Conservation (phyloP, 2,329 filamentous ascomycete genomes). For the Penicillium sp. region DNA sequence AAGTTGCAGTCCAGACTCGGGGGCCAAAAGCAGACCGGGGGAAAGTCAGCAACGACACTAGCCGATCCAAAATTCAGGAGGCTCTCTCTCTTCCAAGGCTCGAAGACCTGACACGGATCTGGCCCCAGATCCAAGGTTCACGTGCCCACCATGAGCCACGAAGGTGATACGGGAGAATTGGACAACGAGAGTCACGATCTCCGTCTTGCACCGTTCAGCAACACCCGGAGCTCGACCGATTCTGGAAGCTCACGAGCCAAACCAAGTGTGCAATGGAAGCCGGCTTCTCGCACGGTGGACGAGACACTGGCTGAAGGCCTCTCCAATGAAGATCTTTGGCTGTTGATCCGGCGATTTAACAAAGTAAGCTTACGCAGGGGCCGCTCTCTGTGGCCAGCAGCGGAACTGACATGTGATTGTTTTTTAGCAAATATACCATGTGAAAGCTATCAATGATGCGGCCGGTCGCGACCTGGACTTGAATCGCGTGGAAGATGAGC, state of each 20-base stretch:
- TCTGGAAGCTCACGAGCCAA: slow-evolving; percentile 4
- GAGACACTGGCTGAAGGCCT: slow-evolving; percentile 59
- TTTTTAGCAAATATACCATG: slow-evolving; percentile 57
- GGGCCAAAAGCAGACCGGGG: too few relatives aligned
- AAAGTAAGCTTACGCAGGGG: slow-evolving; percentile 46
- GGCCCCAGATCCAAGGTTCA: not conserved
- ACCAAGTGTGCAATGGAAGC: slow-evolving; percentile 16
- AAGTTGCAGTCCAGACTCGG: too few relatives aligned
- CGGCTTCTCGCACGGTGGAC: slow-evolving; percentile 14
- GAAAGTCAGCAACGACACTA: too few relatives aligned
- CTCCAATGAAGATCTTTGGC: slow-evolving; percentile 67
- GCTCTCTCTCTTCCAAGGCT: not conserved
- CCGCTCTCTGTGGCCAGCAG: not conserved
- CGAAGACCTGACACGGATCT: not conserved
- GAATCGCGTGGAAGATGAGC: slow-evolving; percentile 73
- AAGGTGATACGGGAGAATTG: not conserved
- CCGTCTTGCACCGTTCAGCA: not conserved
- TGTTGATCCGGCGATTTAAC: slow-evolving; percentile 66
- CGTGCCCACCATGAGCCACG: slow-evolving; percentile 3
- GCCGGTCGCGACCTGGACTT: slow-evolving; percentile 66
- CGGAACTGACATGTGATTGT: slow-evolving; percentile 22
- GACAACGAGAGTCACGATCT: slow-evolving; percentile 1
- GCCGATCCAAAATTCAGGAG: too few relatives aligned
- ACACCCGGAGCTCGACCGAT: slow-evolving; percentile 1
- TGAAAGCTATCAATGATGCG: slow-evolving; percentile 58